A percentile compares a stretch with the other conserved stretches of the same genome.
phyloP scores from a whole-genome alignment of 169 alveolate species.

The Eimeria falciformis region DNA sequence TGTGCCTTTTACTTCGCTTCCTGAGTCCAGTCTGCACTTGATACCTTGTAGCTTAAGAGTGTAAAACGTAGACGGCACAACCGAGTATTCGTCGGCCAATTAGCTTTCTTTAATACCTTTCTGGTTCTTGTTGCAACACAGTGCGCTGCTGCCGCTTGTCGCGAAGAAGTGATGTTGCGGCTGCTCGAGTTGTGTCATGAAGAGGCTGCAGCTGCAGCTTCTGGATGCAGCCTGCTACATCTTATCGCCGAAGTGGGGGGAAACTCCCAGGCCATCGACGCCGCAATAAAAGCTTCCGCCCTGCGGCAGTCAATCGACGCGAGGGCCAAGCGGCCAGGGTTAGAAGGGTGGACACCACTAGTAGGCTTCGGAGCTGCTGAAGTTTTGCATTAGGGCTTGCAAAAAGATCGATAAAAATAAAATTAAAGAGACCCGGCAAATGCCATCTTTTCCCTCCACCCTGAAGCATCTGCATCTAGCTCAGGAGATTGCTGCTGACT shows the following conservation, averaged over 20 bases:
- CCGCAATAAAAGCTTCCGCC: slow-evolving; percentile 48
- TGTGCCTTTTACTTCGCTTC: background rate
- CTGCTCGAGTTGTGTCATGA: slow-evolving; percentile 33
- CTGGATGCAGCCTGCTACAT: slow-evolving; percentile 48
- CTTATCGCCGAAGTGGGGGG: slow-evolving; percentile 40
- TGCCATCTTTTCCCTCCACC: too few relatives aligned
- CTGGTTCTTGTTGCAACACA: slow-evolving; percentile 20
- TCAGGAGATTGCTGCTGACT: too few relatives aligned
- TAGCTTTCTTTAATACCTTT: background rate
- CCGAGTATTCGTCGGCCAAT: background rate
- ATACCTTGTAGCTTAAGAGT: too few relatives aligned
- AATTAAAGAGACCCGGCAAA: too few relatives aligned
- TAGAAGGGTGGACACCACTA: slow-evolving; percentile 57
- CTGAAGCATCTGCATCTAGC: too few relatives aligned
- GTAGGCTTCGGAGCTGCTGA: too few relatives aligned
- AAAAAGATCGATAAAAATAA: too few relatives aligned
- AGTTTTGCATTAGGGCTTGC: too few relatives aligned
- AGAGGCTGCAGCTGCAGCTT: slow-evolving; percentile 50
- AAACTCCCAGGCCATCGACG: slow-evolving; percentile 15
- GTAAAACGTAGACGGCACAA: too few relatives aligned
- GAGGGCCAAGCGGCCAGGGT: slow-evolving; percentile 8
- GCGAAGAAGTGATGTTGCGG: slow-evolving; percentile 37
- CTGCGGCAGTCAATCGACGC: slow-evolving; percentile 52
- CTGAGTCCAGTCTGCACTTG: too few relatives aligned
- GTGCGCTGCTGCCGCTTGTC: slow-evolving; percentile 70